Conservation (phyloP, 2,329 filamentous ascomycete species). For the Verticillium longisporum region DNA sequence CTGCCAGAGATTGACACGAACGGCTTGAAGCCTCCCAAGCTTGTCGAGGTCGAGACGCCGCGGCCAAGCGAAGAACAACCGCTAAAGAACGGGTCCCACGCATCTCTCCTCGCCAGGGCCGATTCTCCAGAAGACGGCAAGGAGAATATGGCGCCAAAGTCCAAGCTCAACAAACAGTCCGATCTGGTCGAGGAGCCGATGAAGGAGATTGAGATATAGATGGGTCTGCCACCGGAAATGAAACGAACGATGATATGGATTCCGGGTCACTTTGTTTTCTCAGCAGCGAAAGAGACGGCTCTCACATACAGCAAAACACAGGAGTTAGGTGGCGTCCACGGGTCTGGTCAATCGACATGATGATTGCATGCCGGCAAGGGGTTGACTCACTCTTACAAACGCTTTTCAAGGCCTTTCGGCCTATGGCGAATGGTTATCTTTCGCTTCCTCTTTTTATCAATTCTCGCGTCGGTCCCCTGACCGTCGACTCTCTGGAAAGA, state of each 20-base stretch:
- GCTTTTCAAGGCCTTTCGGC: conserved; percentile 9
- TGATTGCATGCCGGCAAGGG: conserved; percentile 1
- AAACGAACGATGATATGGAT: conserved; percentile 17
- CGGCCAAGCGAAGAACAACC: conserved; percentile 37
- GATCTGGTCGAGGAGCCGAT: conserved; percentile 42
- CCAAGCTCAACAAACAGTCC: conserved; percentile 35
- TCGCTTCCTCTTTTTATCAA: conserved; percentile 4
- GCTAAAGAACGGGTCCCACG: conserved; percentile 19
- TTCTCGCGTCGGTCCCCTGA: conserved; percentile 3
- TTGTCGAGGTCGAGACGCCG: conserved; percentile 51
- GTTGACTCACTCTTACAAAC: not conserved
- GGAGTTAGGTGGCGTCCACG: conserved; percentile 13
- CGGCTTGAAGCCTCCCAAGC: conserved; percentile 36
- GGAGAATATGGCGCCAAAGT: conserved; percentile 20
- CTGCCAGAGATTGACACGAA: conserved; percentile 27
- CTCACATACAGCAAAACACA: conserved; percentile 9
- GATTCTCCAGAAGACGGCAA: conserved; percentile 30
- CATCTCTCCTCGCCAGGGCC: conserved; percentile 22
- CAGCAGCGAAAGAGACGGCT: conserved; percentile 6
- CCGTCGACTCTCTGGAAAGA: conserved; percentile 9
- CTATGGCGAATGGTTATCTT: conserved; percentile 8
- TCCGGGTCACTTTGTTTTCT: conserved; percentile 10
- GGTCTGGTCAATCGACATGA: not conserved
- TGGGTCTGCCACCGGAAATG: conserved; percentile 15
- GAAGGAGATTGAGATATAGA: conserved; percentile 57